phyloP scores from a whole-genome alignment of 169 alveolate genomes.

The Amoebophrya sp. region DNA sequence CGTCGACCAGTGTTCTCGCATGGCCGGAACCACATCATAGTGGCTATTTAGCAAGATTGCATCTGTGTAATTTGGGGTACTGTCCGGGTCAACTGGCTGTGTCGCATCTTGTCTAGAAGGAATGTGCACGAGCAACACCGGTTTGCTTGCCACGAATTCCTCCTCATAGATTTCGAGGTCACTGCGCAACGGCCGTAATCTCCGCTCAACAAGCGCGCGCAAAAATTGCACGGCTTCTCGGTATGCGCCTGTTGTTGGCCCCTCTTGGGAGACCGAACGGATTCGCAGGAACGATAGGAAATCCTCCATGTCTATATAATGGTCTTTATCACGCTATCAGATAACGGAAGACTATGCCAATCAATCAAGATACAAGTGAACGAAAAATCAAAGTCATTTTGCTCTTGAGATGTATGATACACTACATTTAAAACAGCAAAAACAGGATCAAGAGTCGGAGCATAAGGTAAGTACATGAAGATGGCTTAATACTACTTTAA shows the following conservation, averaged over 20 bases:
- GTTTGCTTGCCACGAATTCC: neutral
- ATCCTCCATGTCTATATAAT: too few relatives aligned
- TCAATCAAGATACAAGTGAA: too few relatives aligned
- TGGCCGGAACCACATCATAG: constrained; percentile 44
- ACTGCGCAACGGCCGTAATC: neutral
- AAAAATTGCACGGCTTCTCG: neutral
- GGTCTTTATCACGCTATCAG: too few relatives aligned
- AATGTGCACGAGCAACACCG: neutral
- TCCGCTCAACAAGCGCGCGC: neutral
- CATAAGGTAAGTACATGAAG: too few relatives aligned
- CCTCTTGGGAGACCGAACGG: neutral
- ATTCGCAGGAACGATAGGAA: neutral
- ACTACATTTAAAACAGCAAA: too few relatives aligned
- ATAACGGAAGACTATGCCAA: too few relatives aligned
- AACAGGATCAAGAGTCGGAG: too few relatives aligned
- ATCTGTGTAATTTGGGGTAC: neutral
- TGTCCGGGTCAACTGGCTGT: neutral
- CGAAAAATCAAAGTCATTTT: too few relatives aligned
- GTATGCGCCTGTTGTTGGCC: neutral
- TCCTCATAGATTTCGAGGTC: neutral
- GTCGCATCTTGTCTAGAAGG: neutral
- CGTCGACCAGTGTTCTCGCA: constrained; percentile 35
- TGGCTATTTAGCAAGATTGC: constrained; percentile 40
- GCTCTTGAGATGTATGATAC: too few relatives aligned
- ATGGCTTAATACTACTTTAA: too few relatives aligned